These are phyloP conservation scores for Diutina mesorugosa DNA, from an alignment of 1,139 yeast species.

Conservation along the genomic window DNA sequence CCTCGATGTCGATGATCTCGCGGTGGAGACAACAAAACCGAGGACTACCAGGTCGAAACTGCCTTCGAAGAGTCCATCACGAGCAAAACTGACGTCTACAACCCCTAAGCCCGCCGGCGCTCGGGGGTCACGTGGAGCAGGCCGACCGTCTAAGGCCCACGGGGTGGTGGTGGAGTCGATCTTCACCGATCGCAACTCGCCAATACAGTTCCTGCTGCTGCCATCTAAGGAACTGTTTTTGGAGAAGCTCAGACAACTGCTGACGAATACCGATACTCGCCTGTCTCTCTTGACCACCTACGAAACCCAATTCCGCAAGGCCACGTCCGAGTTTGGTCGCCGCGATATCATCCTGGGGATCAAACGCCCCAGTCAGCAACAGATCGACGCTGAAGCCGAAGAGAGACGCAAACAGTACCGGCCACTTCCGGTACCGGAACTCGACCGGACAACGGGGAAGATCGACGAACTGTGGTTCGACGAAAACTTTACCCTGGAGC, in stretches of 20 bases:
- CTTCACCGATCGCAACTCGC: neutral
- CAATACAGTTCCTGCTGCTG: neutral
- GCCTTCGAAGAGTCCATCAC: no score
- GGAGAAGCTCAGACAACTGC: neutral
- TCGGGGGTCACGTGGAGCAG: neutral
- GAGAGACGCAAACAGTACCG: slow-evolving; percentile 9
- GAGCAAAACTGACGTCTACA: no score
- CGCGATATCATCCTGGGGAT: neutral
- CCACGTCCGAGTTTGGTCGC: neutral
- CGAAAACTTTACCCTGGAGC: neutral
- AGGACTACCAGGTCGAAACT: no score
- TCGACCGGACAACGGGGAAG: slow-evolving; percentile 8
- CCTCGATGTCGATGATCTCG: neutral
- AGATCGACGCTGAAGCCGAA: neutral
- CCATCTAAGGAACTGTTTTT: neutral
- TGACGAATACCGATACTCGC: neutral
- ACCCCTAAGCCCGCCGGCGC: no score
- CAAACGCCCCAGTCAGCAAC: neutral
- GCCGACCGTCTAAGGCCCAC: neutral
- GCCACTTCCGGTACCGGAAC: slow-evolving; percentile 25
- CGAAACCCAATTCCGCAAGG: neutral
- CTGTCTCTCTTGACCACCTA: neutral
- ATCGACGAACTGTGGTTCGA: neutral
- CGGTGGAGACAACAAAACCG: neutral
- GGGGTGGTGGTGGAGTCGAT: neutral